A percentile compares a stretch with the other conserved stretches of the same genome.
These are phyloP conservation scores for Aspergillus ellipticus DNA, from an alignment of 495 filamentous ascomycete genomes.

Conservation along the genomic window DNA sequence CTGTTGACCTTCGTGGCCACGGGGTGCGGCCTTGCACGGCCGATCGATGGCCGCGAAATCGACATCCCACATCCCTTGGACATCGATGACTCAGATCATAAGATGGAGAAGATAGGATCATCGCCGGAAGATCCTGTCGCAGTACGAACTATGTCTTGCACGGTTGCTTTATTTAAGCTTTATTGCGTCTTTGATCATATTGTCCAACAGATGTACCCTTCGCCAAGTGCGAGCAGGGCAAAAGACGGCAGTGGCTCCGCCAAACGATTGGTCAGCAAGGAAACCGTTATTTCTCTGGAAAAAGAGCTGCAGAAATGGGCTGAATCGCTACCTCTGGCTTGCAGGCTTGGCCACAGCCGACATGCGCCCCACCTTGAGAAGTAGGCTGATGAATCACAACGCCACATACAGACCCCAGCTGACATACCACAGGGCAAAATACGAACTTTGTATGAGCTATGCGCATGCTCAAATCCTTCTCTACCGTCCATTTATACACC, in stretches of 20 bases:
- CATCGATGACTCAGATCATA: not conserved
- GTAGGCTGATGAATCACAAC: not conserved
- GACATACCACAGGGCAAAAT: constrained; percentile 5
- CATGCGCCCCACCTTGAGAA: not conserved
- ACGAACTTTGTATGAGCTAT: constrained; percentile 11
- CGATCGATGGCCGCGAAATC: constrained; percentile 2
- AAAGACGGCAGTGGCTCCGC: not conserved
- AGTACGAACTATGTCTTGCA: not conserved
- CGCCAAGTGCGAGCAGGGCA: not conserved
- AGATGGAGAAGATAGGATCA: not conserved
- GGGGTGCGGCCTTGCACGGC: constrained; percentile 4
- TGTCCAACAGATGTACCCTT: constrained; percentile 8
- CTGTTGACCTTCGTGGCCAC: constrained; percentile 4
- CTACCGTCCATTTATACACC: constrained; percentile 12
- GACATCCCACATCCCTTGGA: constrained; percentile 3
- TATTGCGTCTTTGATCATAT: constrained; percentile 7
- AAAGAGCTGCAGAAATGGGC: constrained; percentile 6
- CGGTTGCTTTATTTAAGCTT: not conserved
- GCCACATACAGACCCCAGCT: not conserved
- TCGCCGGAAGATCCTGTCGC: not conserved
- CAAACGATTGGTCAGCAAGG: constrained; percentile 3
- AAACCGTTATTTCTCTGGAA: constrained; percentile 3
- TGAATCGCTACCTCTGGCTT: not conserved
- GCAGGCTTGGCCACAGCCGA: not conserved
- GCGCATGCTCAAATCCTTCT: constrained; percentile 9